Percentiles rank a stretch among this genome's conserved stretches.
Conservation (phyloP, 345 rosid genomes). For the Ricinus communis region DNA sequence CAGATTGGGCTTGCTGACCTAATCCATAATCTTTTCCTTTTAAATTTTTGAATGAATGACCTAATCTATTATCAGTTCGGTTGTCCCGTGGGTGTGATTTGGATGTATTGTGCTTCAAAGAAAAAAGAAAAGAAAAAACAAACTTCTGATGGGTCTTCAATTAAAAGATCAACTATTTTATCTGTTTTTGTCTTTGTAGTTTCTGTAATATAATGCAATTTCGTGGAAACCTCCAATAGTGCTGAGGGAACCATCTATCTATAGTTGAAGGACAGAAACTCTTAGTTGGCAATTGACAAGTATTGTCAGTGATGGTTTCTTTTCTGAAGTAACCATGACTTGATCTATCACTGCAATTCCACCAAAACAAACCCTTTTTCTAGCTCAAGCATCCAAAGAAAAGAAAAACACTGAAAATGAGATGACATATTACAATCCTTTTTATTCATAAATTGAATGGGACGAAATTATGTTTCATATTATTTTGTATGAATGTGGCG, state of each 20-base stretch:
- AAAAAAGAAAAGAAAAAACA: too few species aligned
- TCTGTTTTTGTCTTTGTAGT: background rate
- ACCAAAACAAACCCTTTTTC: background rate
- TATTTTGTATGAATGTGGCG: too few species aligned
- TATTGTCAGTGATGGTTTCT: slow-evolving; percentile 3
- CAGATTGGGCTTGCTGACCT: too few species aligned
- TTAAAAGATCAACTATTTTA: background rate
- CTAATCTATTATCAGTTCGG: too few species aligned
- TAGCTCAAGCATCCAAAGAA: background rate
- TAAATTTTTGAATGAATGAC: too few species aligned
- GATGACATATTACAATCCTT: background rate
- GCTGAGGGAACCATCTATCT: background rate
- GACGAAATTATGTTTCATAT: too few species aligned
- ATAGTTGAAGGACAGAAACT: background rate
- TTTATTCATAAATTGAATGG: too few species aligned
- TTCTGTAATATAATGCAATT: background rate
- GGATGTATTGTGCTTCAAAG: too few species aligned
- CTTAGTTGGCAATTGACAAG: background rate
- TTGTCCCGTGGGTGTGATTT: too few species aligned
- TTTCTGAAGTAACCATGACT: background rate
- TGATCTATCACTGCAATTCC: slow-evolving; percentile 1
- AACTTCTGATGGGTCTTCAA: too few species aligned
- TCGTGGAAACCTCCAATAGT: background rate
- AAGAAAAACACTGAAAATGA: background rate
- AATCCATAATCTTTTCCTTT: too few species aligned